These are phyloP conservation scores for Fistulinella prunicolor DNA, from an alignment of 768 basidiomycete species.

Conservation along the genomic window DNA sequence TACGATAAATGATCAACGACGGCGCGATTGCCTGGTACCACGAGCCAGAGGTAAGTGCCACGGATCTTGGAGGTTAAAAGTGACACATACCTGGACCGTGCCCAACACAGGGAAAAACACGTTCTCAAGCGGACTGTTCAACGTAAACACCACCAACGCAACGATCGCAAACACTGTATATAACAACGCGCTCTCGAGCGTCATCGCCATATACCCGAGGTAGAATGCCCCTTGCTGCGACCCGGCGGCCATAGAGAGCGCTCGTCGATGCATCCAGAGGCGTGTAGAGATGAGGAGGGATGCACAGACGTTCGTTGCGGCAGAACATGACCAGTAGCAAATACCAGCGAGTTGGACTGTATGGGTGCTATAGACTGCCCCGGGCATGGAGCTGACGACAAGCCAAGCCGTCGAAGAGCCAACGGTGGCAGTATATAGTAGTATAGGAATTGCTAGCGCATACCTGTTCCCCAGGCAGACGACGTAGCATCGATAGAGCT, in stretches of 20 bases:
- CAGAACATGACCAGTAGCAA: constrained; percentile 16
- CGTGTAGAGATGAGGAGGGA: constrained; percentile 16
- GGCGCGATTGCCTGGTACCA: constrained; percentile 16
- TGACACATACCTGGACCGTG: background rate
- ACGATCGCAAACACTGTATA: constrained; percentile 14
- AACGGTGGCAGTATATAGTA: background rate
- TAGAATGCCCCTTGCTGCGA: constrained; percentile 17
- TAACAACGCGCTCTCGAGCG: constrained; percentile 22
- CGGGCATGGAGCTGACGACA: background rate
- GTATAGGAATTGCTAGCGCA: background rate
- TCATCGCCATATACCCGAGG: constrained; percentile 24
- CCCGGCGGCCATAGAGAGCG: constrained; percentile 10
- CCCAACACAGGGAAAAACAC: constrained; percentile 20
- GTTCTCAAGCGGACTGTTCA: constrained; percentile 23
- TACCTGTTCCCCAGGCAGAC: background rate
- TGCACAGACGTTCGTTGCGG: constrained; percentile 12
- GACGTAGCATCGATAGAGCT: background rate
- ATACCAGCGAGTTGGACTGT: background rate
- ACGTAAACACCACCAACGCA: constrained; percentile 11
- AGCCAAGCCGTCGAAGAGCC: background rate
- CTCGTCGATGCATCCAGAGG: constrained; percentile 18
- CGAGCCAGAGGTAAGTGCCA: background rate
- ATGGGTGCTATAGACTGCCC: background rate
- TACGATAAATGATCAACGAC: constrained; percentile 20
- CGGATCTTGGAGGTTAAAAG: background rate